Percentiles rank a stretch among this genome's conserved stretches.
These are phyloP conservation scores for Fomitopsis serialis DNA, from an alignment of 768 basidiomycete genomes.

Conservation along the genomic window DNA sequence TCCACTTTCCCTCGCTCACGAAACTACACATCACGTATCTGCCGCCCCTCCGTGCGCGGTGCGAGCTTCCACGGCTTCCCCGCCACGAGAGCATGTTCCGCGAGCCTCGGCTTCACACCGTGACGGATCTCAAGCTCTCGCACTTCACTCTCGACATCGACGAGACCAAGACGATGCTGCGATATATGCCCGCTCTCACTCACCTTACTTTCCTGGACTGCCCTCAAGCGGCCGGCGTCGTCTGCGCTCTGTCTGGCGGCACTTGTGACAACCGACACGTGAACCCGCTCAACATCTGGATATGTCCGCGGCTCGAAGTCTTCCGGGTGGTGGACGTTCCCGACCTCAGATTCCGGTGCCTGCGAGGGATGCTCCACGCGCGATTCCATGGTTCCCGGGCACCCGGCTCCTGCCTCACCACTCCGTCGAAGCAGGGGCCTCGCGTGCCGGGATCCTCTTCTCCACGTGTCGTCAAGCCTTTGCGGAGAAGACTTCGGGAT, in stretches of 20 bases:
- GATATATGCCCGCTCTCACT: constrained; percentile 46
- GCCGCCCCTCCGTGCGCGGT: background rate
- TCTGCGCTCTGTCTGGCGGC: constrained; percentile 36
- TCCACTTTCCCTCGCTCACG: constrained; percentile 39
- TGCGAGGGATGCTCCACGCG: background rate
- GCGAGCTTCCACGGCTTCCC: constrained; percentile 31
- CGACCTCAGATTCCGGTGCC: constrained; percentile 9
- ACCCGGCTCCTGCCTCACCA: background rate
- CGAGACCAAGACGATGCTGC: constrained; percentile 37
- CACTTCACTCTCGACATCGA: constrained; percentile 37
- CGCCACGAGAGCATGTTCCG: constrained; percentile 49
- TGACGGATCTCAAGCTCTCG: constrained; percentile 48
- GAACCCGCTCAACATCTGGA: constrained; percentile 1
- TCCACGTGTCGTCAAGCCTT: no score
- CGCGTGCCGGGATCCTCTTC: no score
- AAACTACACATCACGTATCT: constrained; percentile 35
- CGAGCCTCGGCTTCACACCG: constrained; percentile 46
- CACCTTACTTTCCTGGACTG: constrained; percentile 45
- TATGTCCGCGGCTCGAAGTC: constrained; percentile 6
- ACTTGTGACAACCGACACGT: constrained; percentile 21
- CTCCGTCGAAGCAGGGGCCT: no score
- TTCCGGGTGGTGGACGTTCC: background rate
- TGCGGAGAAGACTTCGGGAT: no score
- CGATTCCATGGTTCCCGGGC: background rate
- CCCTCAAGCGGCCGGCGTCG: constrained; percentile 33